A percentile compares a stretch with the other conserved stretches of the same genome.
Evolutionary conservation across 805 yeast genomes (phyloP).

Genomic region (Candida corydali): DNA sequence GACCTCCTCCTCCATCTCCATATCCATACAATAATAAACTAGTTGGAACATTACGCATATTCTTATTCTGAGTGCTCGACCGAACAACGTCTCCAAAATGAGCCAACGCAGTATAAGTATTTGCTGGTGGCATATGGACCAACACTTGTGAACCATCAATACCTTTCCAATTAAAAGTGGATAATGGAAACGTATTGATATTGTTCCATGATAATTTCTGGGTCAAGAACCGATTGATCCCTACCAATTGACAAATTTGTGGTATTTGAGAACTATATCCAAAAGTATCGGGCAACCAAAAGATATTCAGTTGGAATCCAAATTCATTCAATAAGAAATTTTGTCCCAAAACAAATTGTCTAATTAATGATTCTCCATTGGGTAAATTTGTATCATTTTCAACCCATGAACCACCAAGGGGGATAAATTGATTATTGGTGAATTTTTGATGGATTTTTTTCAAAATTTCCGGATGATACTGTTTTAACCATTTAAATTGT

Average conservation of each 20-base stretch:
- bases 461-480: slow-evolving; percentile 82
- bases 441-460: slow-evolving; percentile 61
- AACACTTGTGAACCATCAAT: slow-evolving; percentile 90
- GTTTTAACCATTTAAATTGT: slow-evolving; percentile 87
- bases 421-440: slow-evolving; percentile 70
- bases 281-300: slow-evolving; percentile 97
- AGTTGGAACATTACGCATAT: slow-evolving; percentile 72
- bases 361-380: slow-evolving; percentile 82
- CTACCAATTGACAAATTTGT: slow-evolving; percentile 84
- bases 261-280: slow-evolving; percentile 96
- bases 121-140: slow-evolving; percentile 97
- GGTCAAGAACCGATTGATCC: slow-evolving; percentile 79
- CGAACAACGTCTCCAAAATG: slow-evolving; percentile 89
- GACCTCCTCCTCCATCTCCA: slow-evolving; percentile 99
- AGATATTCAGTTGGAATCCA: slow-evolving; percentile 68
- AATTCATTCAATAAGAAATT: slow-evolving; percentile 76
- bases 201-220: slow-evolving; percentile 97
- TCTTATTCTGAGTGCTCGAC: slow-evolving; percentile 77
- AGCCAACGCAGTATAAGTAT: slow-evolving; percentile 91
- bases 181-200: slow-evolving; percentile 83
- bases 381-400: slow-evolving; percentile 96
- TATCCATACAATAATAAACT: slow-evolving; percentile 83
- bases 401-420: slow-evolving; percentile 97
- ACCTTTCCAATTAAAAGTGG: slow-evolving; percentile 94
- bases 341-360: slow-evolving; percentile 91